Evolutionary conservation across 2,329 filamentous ascomycete species (phyloP).

Genomic region (Ceratocystis alfenasii): DNA sequence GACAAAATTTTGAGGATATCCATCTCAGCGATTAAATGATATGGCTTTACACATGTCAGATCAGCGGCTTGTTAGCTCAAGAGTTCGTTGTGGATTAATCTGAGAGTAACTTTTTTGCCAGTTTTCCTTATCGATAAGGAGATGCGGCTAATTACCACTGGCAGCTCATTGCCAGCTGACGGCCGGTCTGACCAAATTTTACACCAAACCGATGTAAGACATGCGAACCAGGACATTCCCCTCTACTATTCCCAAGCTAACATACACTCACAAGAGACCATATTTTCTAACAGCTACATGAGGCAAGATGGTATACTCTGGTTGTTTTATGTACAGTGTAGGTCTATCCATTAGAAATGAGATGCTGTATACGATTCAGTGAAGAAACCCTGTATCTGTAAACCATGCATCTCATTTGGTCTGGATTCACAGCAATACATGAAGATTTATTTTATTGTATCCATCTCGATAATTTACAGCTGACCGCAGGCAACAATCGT

Average conservation of each 20-base stretch:
- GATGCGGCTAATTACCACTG: too few relatives aligned
- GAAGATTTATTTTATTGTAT: slow-evolving; percentile 3
- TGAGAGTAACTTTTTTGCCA: slow-evolving; percentile 10
- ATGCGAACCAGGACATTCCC: too few relatives aligned
- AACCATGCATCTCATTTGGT: neutral
- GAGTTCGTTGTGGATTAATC: neutral
- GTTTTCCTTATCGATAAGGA: slow-evolving; percentile 20
- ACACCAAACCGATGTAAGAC: too few relatives aligned
- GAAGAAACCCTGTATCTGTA: neutral
- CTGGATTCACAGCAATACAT: neutral
- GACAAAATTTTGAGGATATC: slow-evolving; percentile 64
- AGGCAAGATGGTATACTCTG: neutral
- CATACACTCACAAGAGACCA: neutral
- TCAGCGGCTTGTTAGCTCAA: neutral
- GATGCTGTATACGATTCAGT: too few relatives aligned
- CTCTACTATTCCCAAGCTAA: neutral
- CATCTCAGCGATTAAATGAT: slow-evolving; percentile 34
- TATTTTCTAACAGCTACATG: neutral
- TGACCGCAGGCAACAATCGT: slow-evolving; percentile 45
- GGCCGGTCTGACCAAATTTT: too few relatives aligned
- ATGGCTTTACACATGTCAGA: neutral
- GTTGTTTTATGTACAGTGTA: too few relatives aligned
- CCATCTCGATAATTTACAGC: slow-evolving; percentile 21
- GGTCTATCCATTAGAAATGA: too few relatives aligned
- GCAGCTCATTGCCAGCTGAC: neutral